Evolutionary conservation across 2,329 filamentous ascomycete genomes (phyloP), one percentile per base, ranked within the genome.

Genomic region (Talaromyces sp.): DNA sequence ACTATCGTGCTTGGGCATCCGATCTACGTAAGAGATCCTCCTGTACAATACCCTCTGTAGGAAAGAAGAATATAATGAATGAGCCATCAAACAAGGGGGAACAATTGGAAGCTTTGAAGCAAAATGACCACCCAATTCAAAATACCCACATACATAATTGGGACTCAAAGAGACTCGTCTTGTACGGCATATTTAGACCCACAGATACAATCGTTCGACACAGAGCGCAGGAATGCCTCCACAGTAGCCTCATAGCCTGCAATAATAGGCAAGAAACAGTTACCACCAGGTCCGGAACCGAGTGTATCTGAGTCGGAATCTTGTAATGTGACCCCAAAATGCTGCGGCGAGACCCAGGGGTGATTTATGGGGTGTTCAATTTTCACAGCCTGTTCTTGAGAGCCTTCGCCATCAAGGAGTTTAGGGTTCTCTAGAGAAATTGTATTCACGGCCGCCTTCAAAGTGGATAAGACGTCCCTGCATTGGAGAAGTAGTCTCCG

Each of bases 201-300:
- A 51, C 66, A 69, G 54, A 69, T 64, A 55, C 67, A 70, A 22
- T 63, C 60, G n/a, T 58, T 57, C 44, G 51, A 63, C 40, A 66
- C 47, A 8, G 62, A 59, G 27, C 60, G 66, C 16, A 70, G 54
- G 46, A 70, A 66, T 30, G 61, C 58, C 13, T 66, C 65, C 32
- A 69, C 60, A 24, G 60, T 66, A 37, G 59, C 61, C 52, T 70
- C 65, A 20, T 66, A 69, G 14, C 65, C 67, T 20, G 52, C 53
- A 29, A 70, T 59, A 22, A 69, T 65, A 17, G 66, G 58, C 29
- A 64, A 54, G 11, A 71, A 60, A 54, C 61, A 65, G 16, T 57
- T 60, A 19, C 48, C 61, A 8, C 51, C 37, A 8, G 58, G 43
- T 14, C 44, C 49, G 29, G 44, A 42, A 9, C 36, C 40, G 13